Evolutionary conservation across 2,329 filamentous ascomycete species (phyloP).

Genomic region (Diplodia sapinea): DNA sequence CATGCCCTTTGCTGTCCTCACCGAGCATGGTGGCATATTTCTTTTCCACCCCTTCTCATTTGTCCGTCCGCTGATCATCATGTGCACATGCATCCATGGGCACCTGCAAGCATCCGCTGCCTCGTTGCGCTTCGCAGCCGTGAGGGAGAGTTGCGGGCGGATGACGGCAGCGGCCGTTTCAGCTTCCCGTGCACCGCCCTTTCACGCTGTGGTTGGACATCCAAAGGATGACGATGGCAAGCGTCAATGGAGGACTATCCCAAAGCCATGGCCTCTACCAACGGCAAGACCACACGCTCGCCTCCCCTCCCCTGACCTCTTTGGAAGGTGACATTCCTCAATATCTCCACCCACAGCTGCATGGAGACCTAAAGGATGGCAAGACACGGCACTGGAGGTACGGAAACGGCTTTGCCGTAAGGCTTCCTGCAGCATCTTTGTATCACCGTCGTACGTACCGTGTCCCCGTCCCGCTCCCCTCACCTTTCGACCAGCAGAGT

Average conservation of each 20-base stretch:
- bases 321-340: background rate
- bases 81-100: constrained; percentile 4
- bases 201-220: background rate
- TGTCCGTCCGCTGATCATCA: background rate
- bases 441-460: constrained; percentile 23
- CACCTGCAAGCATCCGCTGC: background rate
- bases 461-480: background rate
- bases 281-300: background rate
- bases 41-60: background rate
- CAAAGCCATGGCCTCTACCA: background rate
- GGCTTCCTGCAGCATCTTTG: constrained; percentile 28
- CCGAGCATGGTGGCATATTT: background rate
- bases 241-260: background rate
- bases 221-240: background rate
- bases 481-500: background rate
- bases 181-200: constrained; percentile 1
- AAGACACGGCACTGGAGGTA: background rate
- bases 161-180: constrained; percentile 14
- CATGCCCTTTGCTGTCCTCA: background rate
- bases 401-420: constrained; percentile 9
- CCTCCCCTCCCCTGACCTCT: no score
- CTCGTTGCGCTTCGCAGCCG: background rate
- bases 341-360: background rate
- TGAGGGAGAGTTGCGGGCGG: constrained; percentile 8
- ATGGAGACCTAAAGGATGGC: background rate